Percentiles rank a stretch among this genome's conserved stretches.
Evolutionary conservation across 2,329 filamentous ascomycete species (phyloP).

Genomic region (Aspergillus amoenus): DNA sequence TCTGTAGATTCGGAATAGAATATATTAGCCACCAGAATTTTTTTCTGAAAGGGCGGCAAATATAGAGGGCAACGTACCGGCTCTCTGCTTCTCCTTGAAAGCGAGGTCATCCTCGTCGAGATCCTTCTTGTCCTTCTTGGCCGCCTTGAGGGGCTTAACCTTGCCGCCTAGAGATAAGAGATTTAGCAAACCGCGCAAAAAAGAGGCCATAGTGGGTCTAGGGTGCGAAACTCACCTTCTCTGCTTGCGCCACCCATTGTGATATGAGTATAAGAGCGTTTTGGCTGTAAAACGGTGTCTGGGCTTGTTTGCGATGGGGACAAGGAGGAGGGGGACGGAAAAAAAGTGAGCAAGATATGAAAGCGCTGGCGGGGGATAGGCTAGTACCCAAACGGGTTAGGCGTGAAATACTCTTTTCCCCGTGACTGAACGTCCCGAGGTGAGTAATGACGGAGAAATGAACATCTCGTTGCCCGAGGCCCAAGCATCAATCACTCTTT

Average conservation of each 20-base stretch:
- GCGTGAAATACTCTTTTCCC: conserved; percentile 17
- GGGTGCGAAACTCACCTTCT: conserved; percentile 49
- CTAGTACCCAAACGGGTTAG: conserved; percentile 20
- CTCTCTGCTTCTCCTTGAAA: conserved; percentile 78
- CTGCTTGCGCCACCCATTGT: conserved; percentile 67
- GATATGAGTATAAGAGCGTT: conserved; percentile 15
- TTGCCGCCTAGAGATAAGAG: conserved; percentile 64
- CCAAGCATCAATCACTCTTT: background rate
- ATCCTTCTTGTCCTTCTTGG: conserved; percentile 82
- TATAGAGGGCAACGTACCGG: conserved; percentile 60
- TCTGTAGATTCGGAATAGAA: conserved; percentile 48
- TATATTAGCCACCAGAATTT: conserved; percentile 5
- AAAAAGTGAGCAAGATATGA: conserved; percentile 4
- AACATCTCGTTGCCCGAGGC: background rate
- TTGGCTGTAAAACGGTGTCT: conserved; percentile 1
- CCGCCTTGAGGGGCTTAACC: conserved; percentile 79
- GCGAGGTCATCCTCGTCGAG: conserved; percentile 84
- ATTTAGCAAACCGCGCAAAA: background rate
- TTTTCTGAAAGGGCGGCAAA: background rate
- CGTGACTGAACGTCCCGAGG: conserved; percentile 12
- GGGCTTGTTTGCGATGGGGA: conserved; percentile 4
- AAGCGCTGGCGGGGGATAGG: conserved; percentile 15
- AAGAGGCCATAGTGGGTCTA: background rate
- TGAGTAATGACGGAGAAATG: conserved; percentile 10
- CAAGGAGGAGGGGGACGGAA: conserved; percentile 5